Conservation (phyloP, 2,329 filamentous ascomycete genomes). For the Nemania bipapillata region DNA sequence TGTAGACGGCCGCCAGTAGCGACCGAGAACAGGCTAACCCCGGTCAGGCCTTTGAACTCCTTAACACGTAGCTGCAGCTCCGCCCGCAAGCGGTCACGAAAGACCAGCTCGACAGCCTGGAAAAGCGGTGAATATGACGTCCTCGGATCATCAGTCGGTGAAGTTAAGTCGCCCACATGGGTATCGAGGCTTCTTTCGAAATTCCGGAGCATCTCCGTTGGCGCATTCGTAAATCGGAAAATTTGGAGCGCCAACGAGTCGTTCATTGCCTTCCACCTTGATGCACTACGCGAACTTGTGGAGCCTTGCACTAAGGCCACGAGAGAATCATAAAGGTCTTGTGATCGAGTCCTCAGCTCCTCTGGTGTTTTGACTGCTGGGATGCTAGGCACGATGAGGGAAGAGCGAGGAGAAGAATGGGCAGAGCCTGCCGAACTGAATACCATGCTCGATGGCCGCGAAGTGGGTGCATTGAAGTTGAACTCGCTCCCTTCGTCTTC, state of each 20-base stretch:
- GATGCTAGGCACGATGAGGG: constrained; percentile 55
- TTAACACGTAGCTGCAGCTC: constrained; percentile 63
- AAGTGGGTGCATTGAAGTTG: constrained; percentile 60
- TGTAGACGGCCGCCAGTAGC: constrained; percentile 64
- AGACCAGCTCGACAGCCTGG: constrained; percentile 61
- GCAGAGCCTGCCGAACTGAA: constrained; percentile 62
- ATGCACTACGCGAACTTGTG: constrained; percentile 55
- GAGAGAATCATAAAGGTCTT: constrained; percentile 64
- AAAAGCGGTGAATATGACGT: constrained; percentile 57
- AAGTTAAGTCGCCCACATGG: constrained; percentile 55
- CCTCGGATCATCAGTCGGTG: constrained; percentile 12
- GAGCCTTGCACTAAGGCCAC: constrained; percentile 66
- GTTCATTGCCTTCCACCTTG: constrained; percentile 65
- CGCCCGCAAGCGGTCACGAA: constrained; percentile 61
- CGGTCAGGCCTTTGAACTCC: constrained; percentile 64
- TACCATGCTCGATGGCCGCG: constrained; percentile 64
- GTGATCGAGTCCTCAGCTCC: constrained; percentile 56
- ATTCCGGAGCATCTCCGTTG: constrained; percentile 58
- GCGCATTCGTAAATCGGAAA: constrained; percentile 66
- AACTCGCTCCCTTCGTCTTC: constrained; percentile 55
- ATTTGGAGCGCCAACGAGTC: constrained; percentile 68
- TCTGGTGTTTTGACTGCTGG: constrained; percentile 55
- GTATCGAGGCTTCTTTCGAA: constrained; percentile 63
- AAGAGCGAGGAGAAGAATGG: constrained; percentile 64
- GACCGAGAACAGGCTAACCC: constrained; percentile 65